phyloP scores from a whole-genome alignment of 345 rosid genomes.

The Aquilaria yunnanensis region DNA sequence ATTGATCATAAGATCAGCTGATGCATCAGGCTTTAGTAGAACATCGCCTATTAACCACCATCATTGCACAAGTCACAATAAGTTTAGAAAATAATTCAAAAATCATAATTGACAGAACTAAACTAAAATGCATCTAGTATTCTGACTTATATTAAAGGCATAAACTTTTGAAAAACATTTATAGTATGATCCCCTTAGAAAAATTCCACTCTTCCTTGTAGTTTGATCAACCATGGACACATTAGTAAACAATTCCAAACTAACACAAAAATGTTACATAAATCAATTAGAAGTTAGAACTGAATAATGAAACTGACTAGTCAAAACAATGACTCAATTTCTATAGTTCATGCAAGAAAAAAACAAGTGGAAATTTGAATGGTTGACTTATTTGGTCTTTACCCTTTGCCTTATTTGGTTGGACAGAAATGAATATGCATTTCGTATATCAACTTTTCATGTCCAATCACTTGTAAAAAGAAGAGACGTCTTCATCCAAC shows the following conservation, averaged over 20 bases:
- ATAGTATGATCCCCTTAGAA: conserved; percentile 86
- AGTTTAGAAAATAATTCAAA: not conserved
- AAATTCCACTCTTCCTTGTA: conserved; percentile 77
- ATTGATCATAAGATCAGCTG: conserved; percentile 69
- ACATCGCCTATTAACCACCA: conserved; percentile 51
- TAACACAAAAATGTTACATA: not conserved
- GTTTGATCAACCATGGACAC: not conserved
- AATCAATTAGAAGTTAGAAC: not conserved
- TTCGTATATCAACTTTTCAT: too few species aligned
- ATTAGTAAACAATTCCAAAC: not conserved
- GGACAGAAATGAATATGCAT: too few species aligned
- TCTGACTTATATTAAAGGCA: conserved; percentile 41
- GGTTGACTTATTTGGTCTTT: too few species aligned
- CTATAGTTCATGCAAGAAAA: conserved; percentile 16
- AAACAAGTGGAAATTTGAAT: too few species aligned
- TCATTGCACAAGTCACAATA: not conserved
- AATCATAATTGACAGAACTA: not conserved
- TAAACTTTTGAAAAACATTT: conserved; percentile 74
- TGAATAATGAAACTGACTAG: conserved; percentile 29
- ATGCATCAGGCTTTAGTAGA: conserved; percentile 69
- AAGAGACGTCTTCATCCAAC: too few species aligned
- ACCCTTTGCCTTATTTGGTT: too few species aligned
- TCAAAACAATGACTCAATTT: conserved; percentile 77
- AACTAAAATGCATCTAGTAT: not conserved
- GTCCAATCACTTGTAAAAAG: too few species aligned